Conservation (phyloP, 768 basidiomycete genomes). For the Mycena amicta region DNA sequence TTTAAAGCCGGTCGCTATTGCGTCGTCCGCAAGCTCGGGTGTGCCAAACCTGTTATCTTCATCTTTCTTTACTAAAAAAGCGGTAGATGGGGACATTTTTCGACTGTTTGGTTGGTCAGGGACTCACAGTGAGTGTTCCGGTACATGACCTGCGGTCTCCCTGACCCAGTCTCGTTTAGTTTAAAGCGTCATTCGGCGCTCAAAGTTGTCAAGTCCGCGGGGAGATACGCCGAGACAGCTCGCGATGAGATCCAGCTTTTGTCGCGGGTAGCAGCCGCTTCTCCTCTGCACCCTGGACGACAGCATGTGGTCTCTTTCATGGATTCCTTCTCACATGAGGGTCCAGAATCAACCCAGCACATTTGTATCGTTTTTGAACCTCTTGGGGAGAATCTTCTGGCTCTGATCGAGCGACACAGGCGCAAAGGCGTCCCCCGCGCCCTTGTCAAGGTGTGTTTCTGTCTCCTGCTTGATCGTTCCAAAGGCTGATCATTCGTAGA, state of each 20-base stretch:
- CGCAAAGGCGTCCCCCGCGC: slow-evolving; percentile 80
- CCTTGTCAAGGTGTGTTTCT: slow-evolving; percentile 61
- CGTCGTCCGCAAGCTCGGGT: slow-evolving; percentile 91
- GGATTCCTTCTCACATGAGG: slow-evolving; percentile 82
- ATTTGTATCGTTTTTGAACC: slow-evolving; percentile 93
- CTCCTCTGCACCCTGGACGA: slow-evolving; percentile 77
- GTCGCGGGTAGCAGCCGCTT: slow-evolving; percentile 69
- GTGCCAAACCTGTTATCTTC: slow-evolving; percentile 25
- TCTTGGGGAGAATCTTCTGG: slow-evolving; percentile 75
- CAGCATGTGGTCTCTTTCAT: slow-evolving; percentile 85
- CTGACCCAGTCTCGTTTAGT: slow-evolving; percentile 38
- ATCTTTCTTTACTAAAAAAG: slow-evolving; percentile 24
- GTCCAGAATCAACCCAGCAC: slow-evolving; percentile 66
- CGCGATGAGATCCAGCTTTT: slow-evolving; percentile 95
- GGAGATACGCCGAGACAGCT: slow-evolving; percentile 94
- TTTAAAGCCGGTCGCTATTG: slow-evolving; percentile 86
- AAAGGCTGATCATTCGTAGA: not conserved
- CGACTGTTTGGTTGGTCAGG: slow-evolving; percentile 90
- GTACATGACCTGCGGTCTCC: slow-evolving; percentile 18
- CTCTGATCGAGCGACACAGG: slow-evolving; percentile 76
- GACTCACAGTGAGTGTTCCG: slow-evolving; percentile 63
- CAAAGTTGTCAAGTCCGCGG: slow-evolving; percentile 94
- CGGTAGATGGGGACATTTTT: slow-evolving; percentile 92
- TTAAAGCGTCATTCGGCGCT: slow-evolving; percentile 82
- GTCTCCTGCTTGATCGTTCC: not conserved